Base-by-base conservation (phyloP, 441 rosid species). In the Populus tomentosa region DNA sequence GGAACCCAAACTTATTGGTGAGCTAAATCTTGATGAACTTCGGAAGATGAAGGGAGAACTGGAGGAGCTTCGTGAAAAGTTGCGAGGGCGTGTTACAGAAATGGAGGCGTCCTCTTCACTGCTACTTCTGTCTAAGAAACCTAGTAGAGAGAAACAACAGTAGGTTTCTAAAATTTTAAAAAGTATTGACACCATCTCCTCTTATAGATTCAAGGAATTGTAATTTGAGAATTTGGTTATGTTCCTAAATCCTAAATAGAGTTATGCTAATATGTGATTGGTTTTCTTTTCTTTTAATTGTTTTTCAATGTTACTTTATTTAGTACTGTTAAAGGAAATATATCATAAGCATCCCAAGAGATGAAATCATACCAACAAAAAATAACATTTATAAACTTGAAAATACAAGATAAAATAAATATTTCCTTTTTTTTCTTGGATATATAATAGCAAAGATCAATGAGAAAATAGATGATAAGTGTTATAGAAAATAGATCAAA, bases 41-140 rank as follows among this genome's bases (percentile, higher is more conserved):
- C 5, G 18, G 28, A 53, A 59, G 35, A 16, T 67, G 33, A 65
- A 75, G 64, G 32, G 16, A 6, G 66, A 9, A 21, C n/a, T 82
- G 26, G 79, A 78, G 76, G 71, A 42, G 30, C 75, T 81, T n/a
- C 75, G 23, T 3, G 63, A 64, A 0, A 70, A 33, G 9, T 9
- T 67, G 23, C 67, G 18, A 65, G 61, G 13, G 16, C 33, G 36
- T 8, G 67, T 56, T 18, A 67, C 21, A 0, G 84, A 82, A 62
- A 67, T 75, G 21, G 84, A 82, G 13, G 84, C 79, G 1, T 75
- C 84, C 0, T 75, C 77, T 62, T 78, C 84, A 0, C 26, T 82
- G 75, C 67, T 82, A 21, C 81, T 82, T 6, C 21, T 82, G 63
- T 75, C 75, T 0, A 21, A 74, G 75, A 74, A 64, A 42, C 61